A percentile compares a stretch with the other conserved stretches of the same genome.
Evolutionary conservation across 202 grass and related monocot species (phyloP).

Genomic region (Setaria viridis): DNA sequence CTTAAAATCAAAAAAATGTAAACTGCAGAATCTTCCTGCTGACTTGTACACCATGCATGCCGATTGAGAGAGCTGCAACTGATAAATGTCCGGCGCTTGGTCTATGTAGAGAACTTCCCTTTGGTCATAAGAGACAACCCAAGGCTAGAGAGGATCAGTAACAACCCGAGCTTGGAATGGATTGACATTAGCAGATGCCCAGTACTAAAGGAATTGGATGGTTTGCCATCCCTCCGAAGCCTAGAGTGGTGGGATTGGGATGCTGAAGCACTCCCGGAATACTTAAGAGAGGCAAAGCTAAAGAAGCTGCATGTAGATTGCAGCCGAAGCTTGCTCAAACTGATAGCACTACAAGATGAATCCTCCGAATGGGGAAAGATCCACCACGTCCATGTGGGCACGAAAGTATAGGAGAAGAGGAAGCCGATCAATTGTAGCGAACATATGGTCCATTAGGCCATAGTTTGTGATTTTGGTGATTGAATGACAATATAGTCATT

Average conservation of each 20-base stretch:
- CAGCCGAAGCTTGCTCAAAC: constrained; percentile 22
- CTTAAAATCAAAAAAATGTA: accelerated
- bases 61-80: neutral
- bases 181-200: neutral
- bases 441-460: too few species aligned
- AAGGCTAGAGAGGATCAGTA: neutral
- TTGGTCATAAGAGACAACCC: neutral
- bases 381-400: neutral
- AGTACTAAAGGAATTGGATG: neutral
- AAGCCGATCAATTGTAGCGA: too few species aligned
- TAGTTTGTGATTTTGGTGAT: too few species aligned
- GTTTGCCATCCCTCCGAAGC: neutral
- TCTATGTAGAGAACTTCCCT: constrained; percentile 23
- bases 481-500: too few species aligned
- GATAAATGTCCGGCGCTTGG: accelerated
- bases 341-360: constrained; percentile 25
- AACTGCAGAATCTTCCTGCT: neutral
- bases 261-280: neutral
- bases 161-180: neutral
- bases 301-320: constrained; percentile 4
- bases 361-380: constrained; percentile 33
- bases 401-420: too few species aligned
- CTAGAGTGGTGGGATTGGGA: neutral
- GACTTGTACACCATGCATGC: neutral
- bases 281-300: neutral